Base-by-base conservation (phyloP, 257 asterid genomes). In the Mentha longifolia region DNA sequence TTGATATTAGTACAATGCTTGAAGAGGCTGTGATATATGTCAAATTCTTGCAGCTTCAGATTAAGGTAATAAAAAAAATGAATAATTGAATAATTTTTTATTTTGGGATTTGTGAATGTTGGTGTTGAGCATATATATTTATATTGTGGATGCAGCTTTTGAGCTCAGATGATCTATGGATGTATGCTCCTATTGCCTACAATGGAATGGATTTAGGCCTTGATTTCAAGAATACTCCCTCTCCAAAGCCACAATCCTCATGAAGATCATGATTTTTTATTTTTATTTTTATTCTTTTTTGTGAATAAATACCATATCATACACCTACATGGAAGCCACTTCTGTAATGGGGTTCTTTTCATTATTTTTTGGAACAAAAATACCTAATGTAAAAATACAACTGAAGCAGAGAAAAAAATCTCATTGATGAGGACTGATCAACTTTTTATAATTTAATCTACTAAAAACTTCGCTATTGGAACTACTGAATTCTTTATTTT, bases 151-250 rank as follows among this genome's bases (percentile, higher is more conserved):
- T 71, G 74, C 86, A 86, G 89, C 85, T 85, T 9, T 68, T 87
- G 81, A 87, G 94, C 81, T 87, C 91, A 15, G 89, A 87, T 77
- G 94, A 87, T 8, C 60, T 83, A n/a, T 87, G 91, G 91, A 85
- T 85, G 89, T 85, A 83, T 76, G 78, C 94, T 75, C 94, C 94
- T 3, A 76, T 87, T 66, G 91, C 94, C 39, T 85, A 83, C 81
- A 85, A 87, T 66, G 94, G 89, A 39, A 85, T 79, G 88, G 81
- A 86, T 74, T 46, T 88, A 1, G 92, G 90, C 6, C 82, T 86
- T 50, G 82, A 82, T 56, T 70, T 80, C 54, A 35, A 35, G 39
- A 81, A 70, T 37, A 63, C 71, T 59, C 51, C 68, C 33, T 45
- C 74, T 68, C 82, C 76, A 67, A 79, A 70, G 42, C 66, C 80